A percentile compares a stretch with the other conserved stretches of the same genome.
phyloP scores from a whole-genome alignment of 2,329 filamentous ascomycete species.

The Exophiala phaeomuriformis region DNA sequence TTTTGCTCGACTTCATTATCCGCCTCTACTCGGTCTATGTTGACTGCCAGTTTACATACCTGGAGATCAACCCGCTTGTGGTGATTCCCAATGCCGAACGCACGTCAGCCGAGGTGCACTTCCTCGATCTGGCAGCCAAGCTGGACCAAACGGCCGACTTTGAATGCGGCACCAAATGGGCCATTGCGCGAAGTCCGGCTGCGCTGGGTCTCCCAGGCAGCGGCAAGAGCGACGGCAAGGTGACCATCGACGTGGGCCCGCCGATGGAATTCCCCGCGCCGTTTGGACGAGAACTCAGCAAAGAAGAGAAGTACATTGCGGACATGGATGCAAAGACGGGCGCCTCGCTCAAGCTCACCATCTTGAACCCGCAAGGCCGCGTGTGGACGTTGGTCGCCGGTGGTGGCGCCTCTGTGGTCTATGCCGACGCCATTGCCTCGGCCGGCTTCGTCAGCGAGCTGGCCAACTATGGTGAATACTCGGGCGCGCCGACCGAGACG shows the following conservation, averaged over 20 bases:
- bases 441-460: conserved; percentile 91
- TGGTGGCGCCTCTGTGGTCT: conserved; percentile 98
- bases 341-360: conserved; percentile 95
- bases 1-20: conserved; percentile 98
- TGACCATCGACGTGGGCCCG: conserved; percentile 91
- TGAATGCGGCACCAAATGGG: conserved; percentile 99
- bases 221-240: conserved; percentile 60
- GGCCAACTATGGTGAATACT: conserved; percentile 99
- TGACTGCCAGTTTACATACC: conserved; percentile 99
- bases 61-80: conserved; percentile 98
- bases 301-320: conserved; percentile 98
- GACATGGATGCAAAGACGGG: conserved; percentile 99
- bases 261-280: conserved; percentile 99
- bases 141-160: conserved; percentile 98
- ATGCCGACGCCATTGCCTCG: conserved; percentile 96
- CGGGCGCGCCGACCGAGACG: conserved; percentile 94
- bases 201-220: conserved; percentile 70
- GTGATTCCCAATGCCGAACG: conserved; percentile 90
- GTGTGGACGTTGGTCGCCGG: conserved; percentile 98
- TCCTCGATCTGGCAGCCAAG: conserved; percentile 97
- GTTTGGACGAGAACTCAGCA: conserved; percentile 95
- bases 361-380: conserved; percentile 83
- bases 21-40: conserved; percentile 98
- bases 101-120: conserved; percentile 91
- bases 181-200: conserved; percentile 81